Evolutionary conservation across 306 rosid genomes (phyloP), one percentile per base, ranked within the genome.

Genomic region (Trichosanthes cucumerina): DNA sequence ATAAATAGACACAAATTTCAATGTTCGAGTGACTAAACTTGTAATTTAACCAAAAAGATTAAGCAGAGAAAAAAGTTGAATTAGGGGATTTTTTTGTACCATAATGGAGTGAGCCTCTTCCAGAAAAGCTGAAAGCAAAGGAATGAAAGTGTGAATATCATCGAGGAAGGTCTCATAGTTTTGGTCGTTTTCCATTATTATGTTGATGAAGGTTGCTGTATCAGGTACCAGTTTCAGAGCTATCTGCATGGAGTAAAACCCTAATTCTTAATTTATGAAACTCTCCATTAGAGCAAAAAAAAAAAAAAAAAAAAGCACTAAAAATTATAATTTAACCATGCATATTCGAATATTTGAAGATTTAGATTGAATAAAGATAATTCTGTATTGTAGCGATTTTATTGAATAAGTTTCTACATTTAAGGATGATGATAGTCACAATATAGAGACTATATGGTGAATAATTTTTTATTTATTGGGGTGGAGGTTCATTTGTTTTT

Each of bases 191-290:
- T 43, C 85, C 85, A 81, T 84, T 41, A 92, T 85, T 53, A 85
- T 80, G 53, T 84, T 80, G 16, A 83, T 78, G 72, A 92, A 88
- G 39, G 85, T 82, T 86, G 82, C 78, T 23, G 52, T 75, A 69
- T 90, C 95, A 24, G 97, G 97, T 39, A 92, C 89, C 26, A 92
- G 81, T 60, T 87, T 88, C 78, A 90, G 76, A 80, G 90, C 93
- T 28, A 92, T 90, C 97, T 92, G 93, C 83, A 82, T 53, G 41
- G 28, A 73, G 8, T 4, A 9, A 71, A 80, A 24, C 68, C 15
- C 79, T 36, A 46, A 58, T 9, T 80, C 74, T 79, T 79, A 86
- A 46, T 78, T 77, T 41, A 75, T 0, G n/a, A 5, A 0, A 53
- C 9, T 43, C 2, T 10, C 11, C 15, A 3, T 54, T 6, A 19